These are phyloP conservation scores for Larix sibirica DNA, from an alignment of 83 land plant species.

Conservation along the genomic window DNA sequence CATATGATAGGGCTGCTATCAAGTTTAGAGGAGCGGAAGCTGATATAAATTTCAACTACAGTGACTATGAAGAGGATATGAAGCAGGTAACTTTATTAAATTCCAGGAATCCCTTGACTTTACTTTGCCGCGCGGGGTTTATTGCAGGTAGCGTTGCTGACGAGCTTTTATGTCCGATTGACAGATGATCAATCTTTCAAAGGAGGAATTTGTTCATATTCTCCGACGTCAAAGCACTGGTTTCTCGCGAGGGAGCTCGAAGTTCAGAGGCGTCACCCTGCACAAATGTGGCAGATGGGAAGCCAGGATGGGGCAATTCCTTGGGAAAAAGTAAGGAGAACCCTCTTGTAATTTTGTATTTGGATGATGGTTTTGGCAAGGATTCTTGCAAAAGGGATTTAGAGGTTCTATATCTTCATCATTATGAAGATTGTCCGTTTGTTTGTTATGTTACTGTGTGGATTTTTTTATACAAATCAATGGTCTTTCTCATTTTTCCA, in stretches of 20 bases:
- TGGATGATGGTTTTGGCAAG: too few species aligned
- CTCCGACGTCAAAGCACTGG: slow-evolving; percentile 60
- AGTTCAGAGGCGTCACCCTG: slow-evolving; percentile 51
- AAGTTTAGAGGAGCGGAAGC: slow-evolving; percentile 61
- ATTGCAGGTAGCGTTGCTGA: too few species aligned
- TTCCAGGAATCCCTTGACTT: too few species aligned
- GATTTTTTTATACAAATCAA: too few species aligned
- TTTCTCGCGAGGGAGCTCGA: slow-evolving; percentile 53
- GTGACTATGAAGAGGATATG: slow-evolving; percentile 53
- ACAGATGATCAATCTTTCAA: slow-evolving; percentile 47
- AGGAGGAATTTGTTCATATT: slow-evolving; percentile 58
- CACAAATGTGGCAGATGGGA: slow-evolving; percentile 69
- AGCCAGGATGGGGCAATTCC: slow-evolving; percentile 52
- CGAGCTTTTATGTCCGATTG: too few species aligned
- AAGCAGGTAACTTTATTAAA: slow-evolving; percentile 26
- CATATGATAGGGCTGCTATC: slow-evolving; percentile 59
- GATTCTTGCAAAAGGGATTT: too few species aligned
- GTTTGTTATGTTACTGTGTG: too few species aligned
- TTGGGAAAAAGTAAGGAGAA: slow-evolving; percentile 44
- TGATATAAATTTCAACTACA: slow-evolving; percentile 46
- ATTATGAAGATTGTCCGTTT: too few species aligned
- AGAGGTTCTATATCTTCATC: too few species aligned
- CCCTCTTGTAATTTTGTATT: too few species aligned
- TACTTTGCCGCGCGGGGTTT: too few species aligned
- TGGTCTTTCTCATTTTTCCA: too few species aligned